Percentiles rank a stretch among this genome's conserved stretches.
Evolutionary conservation across 257 asterid genomes (phyloP).

Genomic region (Solanum tacnaense): DNA sequence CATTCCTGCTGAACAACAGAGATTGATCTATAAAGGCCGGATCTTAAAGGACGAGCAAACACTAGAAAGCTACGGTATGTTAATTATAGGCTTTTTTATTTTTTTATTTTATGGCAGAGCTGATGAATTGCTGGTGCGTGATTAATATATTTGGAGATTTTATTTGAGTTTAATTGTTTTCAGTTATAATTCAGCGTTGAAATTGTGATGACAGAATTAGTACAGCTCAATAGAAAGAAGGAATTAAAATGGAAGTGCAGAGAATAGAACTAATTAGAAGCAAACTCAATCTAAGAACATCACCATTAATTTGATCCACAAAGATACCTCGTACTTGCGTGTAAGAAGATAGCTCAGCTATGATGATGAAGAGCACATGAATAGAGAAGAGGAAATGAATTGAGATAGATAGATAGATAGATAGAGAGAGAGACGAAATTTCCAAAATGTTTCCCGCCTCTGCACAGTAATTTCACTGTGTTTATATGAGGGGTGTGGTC

Average conservation of each 20-base stretch:
- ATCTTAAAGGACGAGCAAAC: constrained; percentile 57
- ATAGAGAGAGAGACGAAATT: background rate
- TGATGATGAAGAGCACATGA: background rate
- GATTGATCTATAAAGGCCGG: constrained; percentile 59
- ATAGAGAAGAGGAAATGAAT: background rate
- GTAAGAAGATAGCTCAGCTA: background rate
- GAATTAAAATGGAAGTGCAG: background rate
- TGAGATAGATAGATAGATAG: background rate
- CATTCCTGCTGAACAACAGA: constrained; percentile 37
- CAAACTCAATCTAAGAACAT: background rate
- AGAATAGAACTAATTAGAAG: background rate
- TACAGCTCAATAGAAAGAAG: background rate
- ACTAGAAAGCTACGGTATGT: constrained; percentile 36
- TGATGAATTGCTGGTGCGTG: background rate
- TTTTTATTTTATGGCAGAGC: background rate
- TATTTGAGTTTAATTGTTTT: background rate
- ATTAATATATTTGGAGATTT: background rate
- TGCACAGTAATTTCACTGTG: background rate
- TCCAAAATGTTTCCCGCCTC: background rate
- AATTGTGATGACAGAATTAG: background rate
- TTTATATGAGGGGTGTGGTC: background rate
- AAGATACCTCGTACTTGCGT: background rate
- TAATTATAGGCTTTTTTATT: background rate
- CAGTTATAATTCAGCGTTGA: background rate
- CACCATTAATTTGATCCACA: background rate